Base-by-base conservation (phyloP, 2,329 filamentous ascomycete genomes). In the Pseudogymnoascus pannorum region DNA sequence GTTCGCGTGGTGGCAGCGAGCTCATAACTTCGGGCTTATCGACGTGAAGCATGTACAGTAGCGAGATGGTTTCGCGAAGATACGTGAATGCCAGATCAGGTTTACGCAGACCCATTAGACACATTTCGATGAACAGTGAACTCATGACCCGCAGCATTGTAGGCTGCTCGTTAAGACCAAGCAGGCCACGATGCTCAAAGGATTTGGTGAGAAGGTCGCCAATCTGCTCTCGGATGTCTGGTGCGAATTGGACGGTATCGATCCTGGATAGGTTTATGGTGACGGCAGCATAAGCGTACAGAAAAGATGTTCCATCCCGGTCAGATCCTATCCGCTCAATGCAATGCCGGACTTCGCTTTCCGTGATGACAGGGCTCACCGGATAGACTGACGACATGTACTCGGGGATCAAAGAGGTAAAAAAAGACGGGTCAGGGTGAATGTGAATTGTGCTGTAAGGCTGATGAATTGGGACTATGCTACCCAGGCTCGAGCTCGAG, bases 81-180 rank as follows among this genome's bases (percentile, higher is more conserved):
- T 81, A 77, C 68, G 75, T 72, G 54, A 81, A 80, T 12, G 78
- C 78, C 31, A 78, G 74, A 58, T 82, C 78, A 62, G 74, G 74
- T 12, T 77, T 75, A 44, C 76, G 75, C 35, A 81, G 72, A 3
- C 75, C 76, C 75, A 82, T 78, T 38, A 79, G 73, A 66, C 75
- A 78, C 62, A 81, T 82, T 65, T 82, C 78, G 35, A 82, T 75
- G 64, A 81, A 82, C 48, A 82, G 72, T 38, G 75, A 78, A n/a
- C 77, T 79, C 73, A 81, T 77, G 12, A 79, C 75, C 36, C 77
- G 73, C 62, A 77, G 75, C 31, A 80, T 73, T 0, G 75, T 77
- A 9, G 76, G 73, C 1, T 73, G 72, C 3, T 75, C 72, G n/a
- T 75, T 73, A 5, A 72, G 71, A 11, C 69, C 67, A 1, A 75